Base-by-base conservation (phyloP, 768 basidiomycete genomes). In the Suillus spraguei region DNA sequence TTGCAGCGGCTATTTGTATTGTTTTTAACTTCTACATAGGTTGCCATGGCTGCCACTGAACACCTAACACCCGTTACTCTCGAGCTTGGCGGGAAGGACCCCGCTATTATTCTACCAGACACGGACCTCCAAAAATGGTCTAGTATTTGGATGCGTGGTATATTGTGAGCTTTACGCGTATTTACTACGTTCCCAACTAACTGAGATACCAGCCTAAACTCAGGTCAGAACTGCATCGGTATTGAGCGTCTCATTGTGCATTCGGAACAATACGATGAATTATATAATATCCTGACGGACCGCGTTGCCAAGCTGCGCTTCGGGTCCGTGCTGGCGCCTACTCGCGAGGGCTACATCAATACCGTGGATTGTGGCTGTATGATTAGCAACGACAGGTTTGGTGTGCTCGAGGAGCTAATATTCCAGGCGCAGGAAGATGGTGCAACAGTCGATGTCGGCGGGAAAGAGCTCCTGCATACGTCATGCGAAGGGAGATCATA, bases 151-250 rank as follows among this genome's bases (percentile, higher is more conserved):
- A 89, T 97, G 87, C 88, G 96, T 56, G 97, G 93, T 46, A 85
- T 93, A 61, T 98, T 92, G 95, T 97, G 76, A 74, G 92, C 82
- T 17, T 50, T 61, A 17, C 61, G 53, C 17, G 59, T n/a, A 10
- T 39, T 3, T 4, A 61, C 35, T 32, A 38, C 52, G 32, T 5
- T 24, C 53, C n/a, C 63, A 47, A 62, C 14, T 38, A 61, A 39
- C 50, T 42, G 47, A 20, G 54, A 39, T 17, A 28, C 33, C 70
- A 95, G 94, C 81, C 95, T 95, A 81, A 94, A 94, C 64, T 85
- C 86, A 59, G 96, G 96, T 24, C 97, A 98, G 78, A 98, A 98
- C 70, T 99, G 97, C 74, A 97, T 99, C 69, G 97, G 96, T 41
- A 92, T 96, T 66, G 97, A 99, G 75, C 87, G 95, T 2, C 84